Base-by-base conservation (phyloP, 2,329 filamentous ascomycete genomes). In the Microdochium nivale region DNA sequence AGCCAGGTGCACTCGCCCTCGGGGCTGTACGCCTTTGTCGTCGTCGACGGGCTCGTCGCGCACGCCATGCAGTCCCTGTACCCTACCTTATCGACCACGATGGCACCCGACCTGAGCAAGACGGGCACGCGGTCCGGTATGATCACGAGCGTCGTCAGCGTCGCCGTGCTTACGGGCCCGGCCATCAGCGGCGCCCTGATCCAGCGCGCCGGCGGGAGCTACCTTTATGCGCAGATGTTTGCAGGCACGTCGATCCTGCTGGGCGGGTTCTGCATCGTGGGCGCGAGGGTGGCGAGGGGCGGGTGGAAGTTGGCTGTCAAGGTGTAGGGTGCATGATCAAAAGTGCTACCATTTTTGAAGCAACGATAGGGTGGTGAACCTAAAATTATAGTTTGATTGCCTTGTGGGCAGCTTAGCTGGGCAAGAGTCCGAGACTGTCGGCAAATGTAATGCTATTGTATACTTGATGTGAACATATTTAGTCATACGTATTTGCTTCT, bases 61-160 rank as follows among this genome's bases (percentile, higher is more conserved):
- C 73, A 72, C 1, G 72, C 67, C 1, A 69, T 77, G n/a, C 74
- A 76, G 57, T 66, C 67, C 0, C 59, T 78, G 9, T 76, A 77
- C 53, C 74, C 74, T 0, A 72, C 71, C 2, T 71, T 69, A 1
- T 50, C 76, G 30, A 69, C 67, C 48, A 73, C 70, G 43, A 59
- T 63, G 24, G 58, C 55, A 4, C 50, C 52, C 2, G 58, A 62
- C 53, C 44, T 59, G 11, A 51, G 44, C 4, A 59, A 58, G 44
- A 55, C 55, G 49, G 61, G 61, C 5, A 51, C 53, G 2, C 54
- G 59, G n/a, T 54, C 60, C 49, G 61, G 61, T 1, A 62, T 63
- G 59, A 55, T 58, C 2, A 58, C 62, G 25, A 53, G 49, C 3
- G 52, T 59, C 11, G 55, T 56, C 27, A 55, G 54, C 3, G 46